phyloP scores from a whole-genome alignment of 306 rosid genomes.

The Cicer pinnatifidum region DNA sequence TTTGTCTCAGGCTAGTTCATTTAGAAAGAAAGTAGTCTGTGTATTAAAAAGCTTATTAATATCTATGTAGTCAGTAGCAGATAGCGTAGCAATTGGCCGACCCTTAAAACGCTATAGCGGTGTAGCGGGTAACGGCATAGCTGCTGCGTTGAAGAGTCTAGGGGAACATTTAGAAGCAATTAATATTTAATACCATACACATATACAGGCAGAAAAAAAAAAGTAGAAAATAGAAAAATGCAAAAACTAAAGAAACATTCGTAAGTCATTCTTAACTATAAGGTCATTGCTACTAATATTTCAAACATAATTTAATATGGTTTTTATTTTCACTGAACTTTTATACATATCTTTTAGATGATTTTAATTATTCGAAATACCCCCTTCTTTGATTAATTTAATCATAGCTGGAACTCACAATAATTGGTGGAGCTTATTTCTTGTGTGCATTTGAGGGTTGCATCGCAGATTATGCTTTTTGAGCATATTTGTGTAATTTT shows the following conservation, averaged over 20 bases:
- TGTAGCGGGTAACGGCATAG: too few relatives aligned
- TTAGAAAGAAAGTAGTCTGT: constrained; percentile 3
- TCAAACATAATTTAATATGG: neutral
- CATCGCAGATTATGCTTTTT: constrained; percentile 29
- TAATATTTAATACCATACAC: too few relatives aligned
- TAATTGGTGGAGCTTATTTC: constrained; percentile 30
- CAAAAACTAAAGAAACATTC: too few relatives aligned
- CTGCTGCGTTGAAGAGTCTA: too few relatives aligned
- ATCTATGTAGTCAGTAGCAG: too few relatives aligned
- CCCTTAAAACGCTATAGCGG: too few relatives aligned
- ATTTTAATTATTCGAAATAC: neutral
- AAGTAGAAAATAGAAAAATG: too few relatives aligned
- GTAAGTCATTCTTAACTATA: too few relatives aligned
- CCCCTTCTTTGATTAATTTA: constrained; percentile 25
- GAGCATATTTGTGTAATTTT: constrained; percentile 17
- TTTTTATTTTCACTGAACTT: constrained; percentile 29
- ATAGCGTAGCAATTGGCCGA: too few relatives aligned
- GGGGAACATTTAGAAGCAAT: too few relatives aligned
- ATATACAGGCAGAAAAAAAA: too few relatives aligned
- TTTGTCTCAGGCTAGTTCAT: constrained; percentile 33
- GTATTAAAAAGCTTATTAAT: neutral
- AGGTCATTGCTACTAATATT: too few relatives aligned
- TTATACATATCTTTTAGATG: constrained; percentile 32
- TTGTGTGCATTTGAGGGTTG: constrained; percentile 13
- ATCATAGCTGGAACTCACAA: constrained; percentile 37